Base-by-base conservation (phyloP, 2,329 filamentous ascomycete genomes). In the Epichloe brachyelytri region DNA sequence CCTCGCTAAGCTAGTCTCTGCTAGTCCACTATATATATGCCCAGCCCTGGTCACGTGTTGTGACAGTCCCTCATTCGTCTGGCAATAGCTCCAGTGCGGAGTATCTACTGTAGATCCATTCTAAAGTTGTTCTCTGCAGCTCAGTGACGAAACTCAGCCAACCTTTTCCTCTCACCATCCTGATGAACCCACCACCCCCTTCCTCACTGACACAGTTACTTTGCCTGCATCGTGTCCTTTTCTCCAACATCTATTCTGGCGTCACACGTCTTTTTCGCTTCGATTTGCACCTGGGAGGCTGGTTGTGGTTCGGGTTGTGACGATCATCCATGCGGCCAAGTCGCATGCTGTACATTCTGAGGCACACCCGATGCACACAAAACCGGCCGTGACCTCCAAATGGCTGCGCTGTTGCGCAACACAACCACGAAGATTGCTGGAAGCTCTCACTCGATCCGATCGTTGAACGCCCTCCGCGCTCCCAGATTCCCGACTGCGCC, bases 381-480 rank as follows among this genome's bases (percentile, higher is more conserved):
- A 30, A 8, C 26, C 22, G 20, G 20, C 20, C 14, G 20, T 30
- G n/a, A 43, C 15, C 20, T 45, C 50, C 62, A 62, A 68, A 68
- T 68, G 65, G 63, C 65, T 55, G 59, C 61, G 62, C 59, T 61
- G 12, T 44, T 51, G 51, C 51, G 51, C 51, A 51, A 47, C 41
- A 43, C 51, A 44, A 57, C 51, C 55, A 49, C 50, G 57, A 60
- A 36, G 47, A 59, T 51, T 62, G 62, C 52, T 55, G 51, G 19
- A 8, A 20, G 48, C 41, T 20, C 41, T 33, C 48, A 15, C 48
- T 33, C 43, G 36, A 22, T 37, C 26, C 30, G 22, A 19, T 46
- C 30, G 15, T 12, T 43, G 10, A 10, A 34, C 46, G 20, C 37
- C 15, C 45, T 51, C 20, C 11, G 45, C 37, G 30, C 39, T 10